Evolutionary conservation across 495 filamentous ascomycete species (phyloP).

Genomic region (Aspergillus taichungensis): DNA sequence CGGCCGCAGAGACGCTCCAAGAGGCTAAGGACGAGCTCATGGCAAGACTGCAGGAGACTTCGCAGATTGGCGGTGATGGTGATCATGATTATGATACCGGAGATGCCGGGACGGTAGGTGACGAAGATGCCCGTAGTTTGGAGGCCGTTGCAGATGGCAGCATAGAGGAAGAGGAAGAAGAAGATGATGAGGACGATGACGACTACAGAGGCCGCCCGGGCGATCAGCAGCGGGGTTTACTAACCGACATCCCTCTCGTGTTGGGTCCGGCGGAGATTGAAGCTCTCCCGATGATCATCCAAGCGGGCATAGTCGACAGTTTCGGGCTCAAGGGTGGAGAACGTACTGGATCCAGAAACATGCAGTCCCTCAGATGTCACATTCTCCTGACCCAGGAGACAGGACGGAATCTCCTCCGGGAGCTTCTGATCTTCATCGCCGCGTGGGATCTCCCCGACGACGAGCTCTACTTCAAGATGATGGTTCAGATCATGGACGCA

Average conservation of each 20-base stretch:
- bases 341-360: conserved; percentile 59
- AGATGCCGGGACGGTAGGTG: conserved; percentile 38
- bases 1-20: conserved; percentile 45
- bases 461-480: conserved; percentile 88
- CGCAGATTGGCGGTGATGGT: conserved; percentile 33
- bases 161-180: conserved; percentile 51
- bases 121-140: conserved; percentile 39
- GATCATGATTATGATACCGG: conserved; percentile 40
- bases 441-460: conserved; percentile 92
- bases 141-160: conserved; percentile 44
- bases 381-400: conserved; percentile 79
- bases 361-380: conserved; percentile 78
- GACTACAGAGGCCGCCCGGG: conserved; percentile 77
- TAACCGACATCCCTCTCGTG: conserved; percentile 91
- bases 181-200: conserved; percentile 67
- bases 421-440: conserved; percentile 90
- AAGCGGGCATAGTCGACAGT: conserved; percentile 68
- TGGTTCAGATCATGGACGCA: conserved; percentile 88
- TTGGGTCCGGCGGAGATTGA: conserved; percentile 90
- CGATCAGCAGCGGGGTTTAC: conserved; percentile 72
- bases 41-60: conserved; percentile 44
- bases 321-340: conserved; percentile 38
- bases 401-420: conserved; percentile 76
- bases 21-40: conserved; percentile 52
- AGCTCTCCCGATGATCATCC: conserved; percentile 88